These are phyloP conservation scores for Brettanomyces anomalus DNA, from an alignment of 805 yeast genomes.

Conservation along the genomic window DNA sequence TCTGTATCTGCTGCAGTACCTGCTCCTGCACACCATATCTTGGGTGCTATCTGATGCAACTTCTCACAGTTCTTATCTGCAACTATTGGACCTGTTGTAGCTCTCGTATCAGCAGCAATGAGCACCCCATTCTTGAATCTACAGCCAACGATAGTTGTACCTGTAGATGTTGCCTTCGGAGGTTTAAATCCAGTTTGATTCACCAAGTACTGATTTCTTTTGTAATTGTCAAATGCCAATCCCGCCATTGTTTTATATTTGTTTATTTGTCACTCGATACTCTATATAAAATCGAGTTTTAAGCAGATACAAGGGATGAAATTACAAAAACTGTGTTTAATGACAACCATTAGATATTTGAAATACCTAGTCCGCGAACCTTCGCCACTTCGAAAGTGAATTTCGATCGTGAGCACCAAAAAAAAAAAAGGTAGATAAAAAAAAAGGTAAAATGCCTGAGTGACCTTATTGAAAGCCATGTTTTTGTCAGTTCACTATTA, in stretches of 20 bases:
- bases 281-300: too few relatives aligned
- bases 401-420: too few relatives aligned
- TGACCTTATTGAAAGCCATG: too few relatives aligned
- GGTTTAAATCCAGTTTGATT: constrained; percentile 57
- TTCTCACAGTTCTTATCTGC: constrained; percentile 98
- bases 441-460: too few relatives aligned
- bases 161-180: constrained; percentile 93
- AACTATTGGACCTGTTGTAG: constrained; percentile 92
- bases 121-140: constrained; percentile 90
- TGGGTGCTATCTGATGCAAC: constrained; percentile 80
- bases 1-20: constrained; percentile 99
- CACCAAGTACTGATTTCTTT: constrained; percentile 72
- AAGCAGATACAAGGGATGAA: too few relatives aligned
- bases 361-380: too few relatives aligned
- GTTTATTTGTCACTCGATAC: neutral
- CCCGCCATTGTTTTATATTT: constrained; percentile 56
- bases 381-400: too few relatives aligned
- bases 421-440: too few relatives aligned
- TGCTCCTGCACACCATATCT: constrained; percentile 99
- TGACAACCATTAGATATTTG: too few relatives aligned
- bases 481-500: too few relatives aligned
- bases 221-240: constrained; percentile 84
- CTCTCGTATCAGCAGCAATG: constrained; percentile 98
- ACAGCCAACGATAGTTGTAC: constrained; percentile 98
- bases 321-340: too few relatives aligned